Base-by-base conservation (phyloP, 345 rosid species). In the Brassica incana region DNA sequence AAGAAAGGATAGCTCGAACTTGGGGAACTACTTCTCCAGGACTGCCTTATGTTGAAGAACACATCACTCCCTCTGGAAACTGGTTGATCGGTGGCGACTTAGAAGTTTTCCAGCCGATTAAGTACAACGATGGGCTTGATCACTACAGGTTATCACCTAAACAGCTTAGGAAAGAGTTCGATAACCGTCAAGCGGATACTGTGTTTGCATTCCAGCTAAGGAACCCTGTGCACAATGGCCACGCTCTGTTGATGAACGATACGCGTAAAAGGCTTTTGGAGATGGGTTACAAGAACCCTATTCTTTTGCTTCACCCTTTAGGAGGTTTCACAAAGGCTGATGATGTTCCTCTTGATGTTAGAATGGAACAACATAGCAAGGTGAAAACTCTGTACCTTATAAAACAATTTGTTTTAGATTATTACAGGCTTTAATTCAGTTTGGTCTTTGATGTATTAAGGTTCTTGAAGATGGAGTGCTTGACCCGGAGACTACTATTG, bases 211-310 rank as follows among this genome's bases (percentile, higher is more conserved):
- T 96, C 76, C 98, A 96, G 85, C 76, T 93, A 35, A 88, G 98
- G 77, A 96, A 96, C 20, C 98, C 99, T 0, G 98, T 96, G 50
- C 99, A 95, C 74, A 95, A 95, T 74, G 99, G 98, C 16, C 99
- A 93, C 72, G 97, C 99, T 4, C 73, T 93, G 38, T 75, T 95
- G 81, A 95, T 95, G 99, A 95, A 93, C 59, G 98, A 95, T 74
- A 95, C 98, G 0, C 86, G 97, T 3, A 85, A 73, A 70, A 81
- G 91, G 59, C 92, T 95, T 80, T 79, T 95, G 83, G 97, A 89
- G 56, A 88, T 89, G 97, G 99, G 99, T 29, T 95, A 84, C 83
- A 88, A 89, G 85, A 93, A 95, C 69, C 99, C 99, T 6, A 85
- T 95, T 77, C 85, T 95, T 25, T 67, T 95, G 82, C 97, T 95